phyloP scores from a whole-genome alignment of 306 rosid species.

The Phaseolus lunatus region DNA sequence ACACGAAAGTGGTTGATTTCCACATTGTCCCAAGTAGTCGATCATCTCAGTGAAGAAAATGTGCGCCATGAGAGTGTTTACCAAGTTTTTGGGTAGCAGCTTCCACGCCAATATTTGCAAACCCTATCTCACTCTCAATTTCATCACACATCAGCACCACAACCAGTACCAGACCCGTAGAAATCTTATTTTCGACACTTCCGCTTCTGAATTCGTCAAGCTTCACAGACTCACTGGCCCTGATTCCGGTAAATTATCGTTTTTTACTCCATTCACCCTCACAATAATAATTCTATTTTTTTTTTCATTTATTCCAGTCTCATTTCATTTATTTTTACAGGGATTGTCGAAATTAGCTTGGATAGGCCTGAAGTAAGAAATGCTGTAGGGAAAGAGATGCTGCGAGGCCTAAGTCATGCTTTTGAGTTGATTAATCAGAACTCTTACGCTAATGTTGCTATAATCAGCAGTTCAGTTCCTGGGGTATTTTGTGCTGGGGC shows the following conservation, averaged over 20 bases:
- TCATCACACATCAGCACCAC: slow-evolving; percentile 28
- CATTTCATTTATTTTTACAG: slow-evolving; percentile 51
- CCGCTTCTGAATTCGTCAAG: slow-evolving; percentile 61
- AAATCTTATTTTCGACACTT: slow-evolving; percentile 66
- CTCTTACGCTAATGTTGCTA: slow-evolving; percentile 63
- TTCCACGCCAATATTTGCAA: slow-evolving; percentile 25
- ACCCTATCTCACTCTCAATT: slow-evolving; percentile 40
- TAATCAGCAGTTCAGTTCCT: slow-evolving; percentile 78
- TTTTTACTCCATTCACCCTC: background rate
- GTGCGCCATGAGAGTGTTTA: slow-evolving; percentile 52
- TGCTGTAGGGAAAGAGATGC: slow-evolving; percentile 85
- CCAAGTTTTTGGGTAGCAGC: slow-evolving; percentile 45
- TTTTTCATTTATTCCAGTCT: background rate
- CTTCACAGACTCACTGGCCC: slow-evolving; percentile 64
- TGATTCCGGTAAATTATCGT: slow-evolving; percentile 63
- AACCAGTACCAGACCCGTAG: slow-evolving; percentile 52
- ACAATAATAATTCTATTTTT: background rate
- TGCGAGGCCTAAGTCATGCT: slow-evolving; percentile 59
- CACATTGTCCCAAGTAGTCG: background rate
- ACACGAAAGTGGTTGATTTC: background rate
- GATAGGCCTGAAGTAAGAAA: slow-evolving; percentile 75
- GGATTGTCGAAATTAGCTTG: slow-evolving; percentile 75
- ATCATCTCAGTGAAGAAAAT: slow-evolving; percentile 30
- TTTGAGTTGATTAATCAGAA: slow-evolving; percentile 66
- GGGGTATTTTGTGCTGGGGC: slow-evolving; percentile 63